These are phyloP conservation scores for Byssochlamys sp. DNA, from an alignment of 2,329 filamentous ascomycete species.

Conservation along the genomic window DNA sequence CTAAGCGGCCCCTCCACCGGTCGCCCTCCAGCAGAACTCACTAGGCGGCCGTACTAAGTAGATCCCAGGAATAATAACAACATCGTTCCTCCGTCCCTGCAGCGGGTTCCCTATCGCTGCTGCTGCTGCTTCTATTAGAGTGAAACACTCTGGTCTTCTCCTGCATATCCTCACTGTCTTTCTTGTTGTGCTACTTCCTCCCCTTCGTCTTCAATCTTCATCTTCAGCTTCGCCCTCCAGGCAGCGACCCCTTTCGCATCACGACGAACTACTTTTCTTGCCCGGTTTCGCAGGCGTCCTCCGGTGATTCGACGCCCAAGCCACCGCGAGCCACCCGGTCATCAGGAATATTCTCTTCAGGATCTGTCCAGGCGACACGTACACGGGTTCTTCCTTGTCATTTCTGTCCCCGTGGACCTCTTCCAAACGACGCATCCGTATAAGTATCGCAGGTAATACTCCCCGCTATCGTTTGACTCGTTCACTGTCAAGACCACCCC, in stretches of 20 bases:
- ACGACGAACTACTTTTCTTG: no score
- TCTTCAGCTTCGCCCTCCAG: no score
- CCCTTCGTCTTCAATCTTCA: neutral
- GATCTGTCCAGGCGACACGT: slow-evolving; percentile 16
- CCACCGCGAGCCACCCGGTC: neutral
- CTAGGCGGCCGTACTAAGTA: neutral
- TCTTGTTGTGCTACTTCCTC: slow-evolving; percentile 4
- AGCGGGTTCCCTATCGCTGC: neutral
- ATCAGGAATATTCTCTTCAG: slow-evolving; percentile 7
- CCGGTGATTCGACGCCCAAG: neutral
- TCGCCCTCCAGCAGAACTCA: neutral
- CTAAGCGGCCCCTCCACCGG: neutral
- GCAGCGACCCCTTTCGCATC: no score
- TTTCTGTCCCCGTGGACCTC: neutral
- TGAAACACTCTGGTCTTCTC: slow-evolving; percentile 4
- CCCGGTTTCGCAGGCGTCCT: neutral
- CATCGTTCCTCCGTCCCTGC: neutral
- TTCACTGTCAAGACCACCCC: neutral
- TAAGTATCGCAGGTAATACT: neutral
- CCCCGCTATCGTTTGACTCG: neutral
- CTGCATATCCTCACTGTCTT: slow-evolving; percentile 1
- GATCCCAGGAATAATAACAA: neutral
- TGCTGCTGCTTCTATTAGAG: neutral
- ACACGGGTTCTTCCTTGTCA: neutral
- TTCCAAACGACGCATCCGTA: neutral